Base-by-base conservation (phyloP, 148 eudicot species). In the Vaccinium darrowii region DNA sequence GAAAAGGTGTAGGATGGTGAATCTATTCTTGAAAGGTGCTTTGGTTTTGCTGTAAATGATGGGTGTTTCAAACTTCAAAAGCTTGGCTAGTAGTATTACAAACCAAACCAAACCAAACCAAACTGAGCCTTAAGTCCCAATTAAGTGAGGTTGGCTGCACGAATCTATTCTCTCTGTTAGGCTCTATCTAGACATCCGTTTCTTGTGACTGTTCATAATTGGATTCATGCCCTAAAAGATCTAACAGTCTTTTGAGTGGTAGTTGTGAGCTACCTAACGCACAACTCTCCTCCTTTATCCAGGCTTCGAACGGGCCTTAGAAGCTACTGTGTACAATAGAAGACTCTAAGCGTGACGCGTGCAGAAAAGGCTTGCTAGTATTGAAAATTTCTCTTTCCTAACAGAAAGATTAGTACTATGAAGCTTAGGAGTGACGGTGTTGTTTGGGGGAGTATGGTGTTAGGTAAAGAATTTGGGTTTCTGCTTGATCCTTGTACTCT, bases 31-130 rank as follows among this genome's bases (percentile, higher is more conserved):
- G 72, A 50, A 62, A 53, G 76, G 60, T 84, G 25, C 51, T 83
- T 57, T 49, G 33, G 10, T 30, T 72, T 75, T 74, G 49, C 52
- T 8, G 58, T 33, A 36, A 83, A 74, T 54, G 10, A 25, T 82
- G 3, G 12, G 90, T 79, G 79, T 89, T 62, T 85, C 94, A 51
- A 81, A 98, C 78, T 90, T 65, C 14, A 23, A 27, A 69, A 1
- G 16, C 92, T 85, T 72, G 90, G 90, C 7, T 65, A 11, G 13
- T 69, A 3, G 67, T n/a, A 57, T 16, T 21, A 58, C 63, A 18
- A 58, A 43, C 47, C 47, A 43, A 57, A 58, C 63, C 63, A 63
- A 25, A 21, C 67, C 67, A 21, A 7, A 39, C 43, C 43, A 39
- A 39, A 43, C 47, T 43, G 47, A 43, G 7, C 69, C 69, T 62